phyloP scores from a whole-genome alignment of 2,329 filamentous ascomycete genomes.

The Drechslerella stenobrocha region DNA sequence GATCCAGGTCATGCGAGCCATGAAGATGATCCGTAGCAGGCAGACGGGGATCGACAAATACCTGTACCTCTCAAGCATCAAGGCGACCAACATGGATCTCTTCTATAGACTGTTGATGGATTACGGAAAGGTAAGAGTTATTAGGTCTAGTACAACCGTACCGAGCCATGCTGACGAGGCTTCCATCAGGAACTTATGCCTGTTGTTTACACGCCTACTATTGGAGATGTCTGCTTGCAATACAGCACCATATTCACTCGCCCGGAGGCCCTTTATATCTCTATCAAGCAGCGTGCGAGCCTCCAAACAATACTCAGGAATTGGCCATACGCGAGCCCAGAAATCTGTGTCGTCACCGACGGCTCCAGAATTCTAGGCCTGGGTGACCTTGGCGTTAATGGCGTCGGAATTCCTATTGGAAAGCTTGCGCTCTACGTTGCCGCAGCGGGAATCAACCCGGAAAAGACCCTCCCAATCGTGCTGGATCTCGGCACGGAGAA shows the following conservation, averaged over 20 bases:
- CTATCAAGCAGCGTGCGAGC: conserved; percentile 89
- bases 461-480: conserved; percentile 74
- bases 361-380: conserved; percentile 90
- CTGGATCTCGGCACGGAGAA: conserved; percentile 68
- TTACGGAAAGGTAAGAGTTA: conserved; percentile 62
- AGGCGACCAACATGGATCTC: conserved; percentile 74
- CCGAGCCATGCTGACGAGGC: not conserved
- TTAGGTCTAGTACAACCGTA: conserved; percentile 12
- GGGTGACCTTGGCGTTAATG: conserved; percentile 93
- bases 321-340: conserved; percentile 85
- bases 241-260: conserved; percentile 96
- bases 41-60: conserved; percentile 69
- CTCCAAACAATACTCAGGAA: conserved; percentile 86
- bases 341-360: conserved; percentile 98
- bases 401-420: conserved; percentile 96
- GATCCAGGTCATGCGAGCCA: conserved; percentile 67
- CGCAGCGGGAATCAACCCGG: conserved; percentile 89
- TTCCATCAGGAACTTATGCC: conserved; percentile 73
- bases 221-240: conserved; percentile 93
- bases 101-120: conserved; percentile 82
- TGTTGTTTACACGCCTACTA: conserved; percentile 83
- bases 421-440: conserved; percentile 95
- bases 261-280: conserved; percentile 93
- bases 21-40: conserved; percentile 70
- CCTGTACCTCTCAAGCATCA: conserved; percentile 75